These are phyloP conservation scores for Thinopyrum elongatum DNA, from an alignment of 176 grass and related monocot species.

Conservation along the genomic window DNA sequence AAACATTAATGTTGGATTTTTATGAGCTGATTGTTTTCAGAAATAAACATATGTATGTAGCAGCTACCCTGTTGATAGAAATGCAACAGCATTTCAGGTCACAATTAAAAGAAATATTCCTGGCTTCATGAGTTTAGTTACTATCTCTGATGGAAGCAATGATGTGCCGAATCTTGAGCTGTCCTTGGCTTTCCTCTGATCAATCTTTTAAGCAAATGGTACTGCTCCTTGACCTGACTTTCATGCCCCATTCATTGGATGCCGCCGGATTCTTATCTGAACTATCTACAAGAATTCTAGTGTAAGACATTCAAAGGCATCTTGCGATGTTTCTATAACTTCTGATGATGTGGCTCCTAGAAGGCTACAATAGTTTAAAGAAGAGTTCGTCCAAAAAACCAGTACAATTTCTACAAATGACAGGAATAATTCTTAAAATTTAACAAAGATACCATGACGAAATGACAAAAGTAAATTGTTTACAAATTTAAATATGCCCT, in stretches of 20 bases:
- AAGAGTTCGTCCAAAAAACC: background rate
- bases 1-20: background rate
- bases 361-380: background rate
- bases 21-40: background rate
- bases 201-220: background rate
- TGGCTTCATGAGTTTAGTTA: background rate
- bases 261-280: conserved; percentile 10
- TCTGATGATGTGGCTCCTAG: conserved; percentile 6
- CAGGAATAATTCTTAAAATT: background rate
- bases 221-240: conserved; percentile 15
- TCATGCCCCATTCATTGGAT: conserved; percentile 22
- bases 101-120: background rate
- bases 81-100: background rate
- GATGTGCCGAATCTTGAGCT: conserved; percentile 11
- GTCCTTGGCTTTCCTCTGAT: background rate
- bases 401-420: no score
- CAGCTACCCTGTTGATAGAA: background rate
- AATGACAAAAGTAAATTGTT: background rate
- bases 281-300: conserved; percentile 16
- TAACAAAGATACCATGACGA: background rate
- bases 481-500: background rate
- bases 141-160: conserved; percentile 25
- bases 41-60: background rate
- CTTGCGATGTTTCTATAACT: background rate
- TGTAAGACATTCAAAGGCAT: conserved; percentile 11